Evolutionary conservation across 768 basidiomycete species (phyloP).

Genomic region (Leccinum sublutescens): DNA sequence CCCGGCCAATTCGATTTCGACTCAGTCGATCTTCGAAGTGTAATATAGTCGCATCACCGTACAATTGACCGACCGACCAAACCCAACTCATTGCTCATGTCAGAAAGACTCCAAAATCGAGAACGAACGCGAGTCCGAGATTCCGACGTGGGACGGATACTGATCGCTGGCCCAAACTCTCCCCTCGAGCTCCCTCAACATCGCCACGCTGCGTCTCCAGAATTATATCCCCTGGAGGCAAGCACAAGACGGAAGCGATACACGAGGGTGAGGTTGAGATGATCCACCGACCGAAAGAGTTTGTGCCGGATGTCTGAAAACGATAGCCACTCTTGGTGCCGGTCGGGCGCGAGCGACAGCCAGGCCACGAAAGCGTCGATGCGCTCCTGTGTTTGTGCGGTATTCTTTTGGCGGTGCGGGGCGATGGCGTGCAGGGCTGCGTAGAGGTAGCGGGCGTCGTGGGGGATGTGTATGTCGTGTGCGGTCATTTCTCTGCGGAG

Average conservation of each 20-base stretch:
- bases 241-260: slow-evolving; percentile 25
- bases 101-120: no score
- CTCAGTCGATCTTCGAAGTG: no score
- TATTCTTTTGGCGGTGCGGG: slow-evolving; percentile 13
- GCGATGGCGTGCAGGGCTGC: slow-evolving; percentile 25
- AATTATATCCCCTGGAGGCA: slow-evolving; percentile 47
- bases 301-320: slow-evolving; percentile 32
- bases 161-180: no score
- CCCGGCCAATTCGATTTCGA: no score
- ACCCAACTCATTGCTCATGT: no score
- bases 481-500: slow-evolving; percentile 33
- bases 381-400: background rate
- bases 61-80: no score
- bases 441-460: background rate
- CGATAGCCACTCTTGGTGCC: slow-evolving; percentile 13
- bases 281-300: slow-evolving; percentile 26
- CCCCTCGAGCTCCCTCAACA: no score
- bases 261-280: slow-evolving; percentile 37
- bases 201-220: background rate
- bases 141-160: no score
- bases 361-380: slow-evolving; percentile 37
- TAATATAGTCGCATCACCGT: no score
- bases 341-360: slow-evolving; percentile 43
- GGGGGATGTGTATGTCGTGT: slow-evolving; percentile 37
- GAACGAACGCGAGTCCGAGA: no score